Conservation (phyloP, 2,329 filamentous ascomycete genomes). For the Diplodia sapinea region DNA sequence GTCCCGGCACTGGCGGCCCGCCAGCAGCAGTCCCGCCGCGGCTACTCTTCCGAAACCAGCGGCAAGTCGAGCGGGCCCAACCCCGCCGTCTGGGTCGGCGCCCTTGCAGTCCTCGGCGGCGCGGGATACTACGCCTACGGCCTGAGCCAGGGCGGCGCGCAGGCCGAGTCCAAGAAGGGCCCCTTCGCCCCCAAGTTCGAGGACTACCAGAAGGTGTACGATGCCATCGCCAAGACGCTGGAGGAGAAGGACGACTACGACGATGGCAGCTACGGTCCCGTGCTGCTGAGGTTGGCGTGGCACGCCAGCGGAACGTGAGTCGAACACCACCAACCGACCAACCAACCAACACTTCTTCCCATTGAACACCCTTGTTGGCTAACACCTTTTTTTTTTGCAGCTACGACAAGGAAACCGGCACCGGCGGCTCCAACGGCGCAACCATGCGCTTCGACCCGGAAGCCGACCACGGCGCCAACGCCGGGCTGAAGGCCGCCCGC, state of each 20-base stretch:
- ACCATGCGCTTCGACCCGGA: slow-evolving; percentile 97
- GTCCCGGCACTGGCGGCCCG: slow-evolving; percentile 55
- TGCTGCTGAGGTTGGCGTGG: slow-evolving; percentile 90
- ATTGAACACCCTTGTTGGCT: slow-evolving; percentile 33
- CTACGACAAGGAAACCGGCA: slow-evolving; percentile 84
- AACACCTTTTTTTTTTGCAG: slow-evolving; percentile 33
- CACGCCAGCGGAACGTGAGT: slow-evolving; percentile 80
- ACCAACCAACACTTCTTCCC: not conserved
- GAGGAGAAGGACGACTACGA: slow-evolving; percentile 95
- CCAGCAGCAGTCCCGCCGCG: slow-evolving; percentile 74
- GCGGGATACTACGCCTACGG: slow-evolving; percentile 71
- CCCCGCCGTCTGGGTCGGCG: slow-evolving; percentile 64
- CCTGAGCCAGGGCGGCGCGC: slow-evolving; percentile 54
- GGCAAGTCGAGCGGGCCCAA: slow-evolving; percentile 47
- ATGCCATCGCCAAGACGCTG: slow-evolving; percentile 78
- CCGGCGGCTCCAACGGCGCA: slow-evolving; percentile 92
- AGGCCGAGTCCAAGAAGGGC: slow-evolving; percentile 39
- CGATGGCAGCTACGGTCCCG: slow-evolving; percentile 93
- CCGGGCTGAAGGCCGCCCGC: slow-evolving; percentile 82
- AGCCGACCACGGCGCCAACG: slow-evolving; percentile 89
- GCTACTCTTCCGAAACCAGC: slow-evolving; percentile 64
- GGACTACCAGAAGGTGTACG: slow-evolving; percentile 96
- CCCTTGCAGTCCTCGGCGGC: slow-evolving; percentile 64
- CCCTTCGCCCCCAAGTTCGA: slow-evolving; percentile 75
- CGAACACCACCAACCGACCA: not conserved